Evolutionary conservation across 306 rosid genomes (phyloP).

Genomic region (Vachellia collinsii): DNA sequence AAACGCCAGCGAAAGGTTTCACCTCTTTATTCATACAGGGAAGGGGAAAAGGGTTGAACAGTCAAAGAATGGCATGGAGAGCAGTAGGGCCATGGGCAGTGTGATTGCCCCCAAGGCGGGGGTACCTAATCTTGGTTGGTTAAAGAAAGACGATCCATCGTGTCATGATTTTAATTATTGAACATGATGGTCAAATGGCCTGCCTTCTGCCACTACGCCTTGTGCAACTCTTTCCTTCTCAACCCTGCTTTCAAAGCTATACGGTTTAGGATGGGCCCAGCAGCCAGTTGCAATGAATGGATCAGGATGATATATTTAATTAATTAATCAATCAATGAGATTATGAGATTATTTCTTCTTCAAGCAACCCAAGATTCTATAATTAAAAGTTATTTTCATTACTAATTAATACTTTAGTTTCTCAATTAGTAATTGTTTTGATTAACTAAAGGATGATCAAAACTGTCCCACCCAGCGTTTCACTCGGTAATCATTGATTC

Average conservation of each 20-base stretch:
- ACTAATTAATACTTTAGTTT: background rate
- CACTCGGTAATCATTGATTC: background rate
- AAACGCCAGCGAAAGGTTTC: too few species aligned
- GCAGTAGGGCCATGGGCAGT: background rate
- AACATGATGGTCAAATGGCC: slow-evolving; percentile 29
- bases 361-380: slow-evolving; percentile 29
- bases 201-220: slow-evolving; percentile 19
- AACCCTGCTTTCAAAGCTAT: background rate
- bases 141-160: slow-evolving; percentile 32
- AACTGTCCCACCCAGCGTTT: background rate
- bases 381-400: background rate
- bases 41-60: background rate
- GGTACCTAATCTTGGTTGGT: slow-evolving; percentile 39
- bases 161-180: slow-evolving; percentile 37
- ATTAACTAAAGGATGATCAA: slow-evolving; percentile 18
- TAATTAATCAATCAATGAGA: too few species aligned
- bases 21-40: too few species aligned
- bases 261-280: background rate
- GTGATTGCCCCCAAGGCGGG: slow-evolving; percentile 35
- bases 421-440: background rate
- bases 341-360: slow-evolving; percentile 8
- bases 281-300: background rate
- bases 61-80: slow-evolving; percentile 27
- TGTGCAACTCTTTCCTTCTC: background rate
- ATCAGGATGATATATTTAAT: slow-evolving; percentile 15